Evolutionary conservation across 78 protist species (phyloP).

Genomic region (Polysphondylium violaceum): DNA sequence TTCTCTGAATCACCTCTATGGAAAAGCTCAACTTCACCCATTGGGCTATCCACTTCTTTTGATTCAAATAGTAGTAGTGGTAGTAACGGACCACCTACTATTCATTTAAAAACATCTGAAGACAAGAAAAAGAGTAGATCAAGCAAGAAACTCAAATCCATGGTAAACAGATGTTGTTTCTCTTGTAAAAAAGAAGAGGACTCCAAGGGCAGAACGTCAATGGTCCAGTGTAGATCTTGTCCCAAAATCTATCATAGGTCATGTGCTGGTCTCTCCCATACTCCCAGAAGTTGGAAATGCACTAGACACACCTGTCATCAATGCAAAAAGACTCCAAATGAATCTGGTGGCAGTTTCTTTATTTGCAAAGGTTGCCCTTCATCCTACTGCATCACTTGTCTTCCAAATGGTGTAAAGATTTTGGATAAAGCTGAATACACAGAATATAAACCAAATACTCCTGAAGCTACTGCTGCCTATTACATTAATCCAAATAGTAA

Average conservation of each 20-base stretch:
- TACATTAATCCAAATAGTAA: conserved; percentile 13
- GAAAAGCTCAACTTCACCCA: neutral
- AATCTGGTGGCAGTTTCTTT: conserved; percentile 68
- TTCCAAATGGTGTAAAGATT: conserved; percentile 65
- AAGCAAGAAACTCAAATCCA: conserved; percentile 38
- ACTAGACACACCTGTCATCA: conserved; percentile 40
- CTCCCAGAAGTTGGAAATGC: conserved; percentile 77
- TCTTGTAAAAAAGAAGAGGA: conserved; percentile 68
- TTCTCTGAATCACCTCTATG: neutral
- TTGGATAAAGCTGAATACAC: conserved; percentile 27
- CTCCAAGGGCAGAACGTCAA: conserved; percentile 40
- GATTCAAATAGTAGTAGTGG: neutral
- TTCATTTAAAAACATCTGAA: neutral
- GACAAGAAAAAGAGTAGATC: conserved; percentile 41
- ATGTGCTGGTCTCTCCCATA: conserved; percentile 58
- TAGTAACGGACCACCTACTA: conserved; percentile 1
- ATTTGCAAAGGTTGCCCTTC: conserved; percentile 70
- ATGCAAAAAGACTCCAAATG: conserved; percentile 69
- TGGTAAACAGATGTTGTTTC: conserved; percentile 50
- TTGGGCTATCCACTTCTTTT: neutral
- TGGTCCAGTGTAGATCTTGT: conserved; percentile 77
- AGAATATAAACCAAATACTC: conserved; percentile 4
- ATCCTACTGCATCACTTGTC: conserved; percentile 59
- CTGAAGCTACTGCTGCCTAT: neutral
- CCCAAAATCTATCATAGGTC: conserved; percentile 67